Evolutionary conservation across 2,329 filamentous ascomycete species (phyloP), one percentile per base, ranked within the genome.

Genomic region (Neonectria punicea): DNA sequence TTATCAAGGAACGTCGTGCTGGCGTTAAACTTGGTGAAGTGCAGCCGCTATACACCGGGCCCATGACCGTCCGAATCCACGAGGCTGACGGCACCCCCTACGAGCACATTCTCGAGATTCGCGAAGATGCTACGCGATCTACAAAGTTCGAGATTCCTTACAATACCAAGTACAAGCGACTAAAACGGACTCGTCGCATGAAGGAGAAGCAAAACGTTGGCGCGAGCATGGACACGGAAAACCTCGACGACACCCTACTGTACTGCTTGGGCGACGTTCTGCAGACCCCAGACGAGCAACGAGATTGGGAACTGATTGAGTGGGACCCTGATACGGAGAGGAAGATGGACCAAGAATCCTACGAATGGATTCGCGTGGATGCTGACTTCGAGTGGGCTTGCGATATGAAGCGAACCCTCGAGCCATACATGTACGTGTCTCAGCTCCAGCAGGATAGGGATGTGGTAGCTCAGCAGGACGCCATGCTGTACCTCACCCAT

Each of bases 351-450:
- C 90, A 94, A 69, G 96, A 99, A 77, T 97, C 93, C 0, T 99
- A 98, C 75, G 96, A 99, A 78, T 99, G 97, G 96, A 97, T 99
- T 72, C 91, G 96, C 20, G 92, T 98, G 81, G 96, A 99, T 78
- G 94, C 95, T 16, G 97, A 99, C 79, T 98, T 98, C 71, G 96
- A 99, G 78, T 99, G 96, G 96, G 90, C 98, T 63, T 96, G 92
- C 79, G 91, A 91, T 70, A 92, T 97, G 79, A 90, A 91, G 66
- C 84, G 86, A 11, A 91, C 90, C 68, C 93, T 98, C 86, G 93
- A 93, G 50, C 89, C 93, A 5, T 98, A 98, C 84, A 99, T 99
- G 97, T 98, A 96, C 77, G 89, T 97, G 63, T 98, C 96, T 22
- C 96, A 99, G 78, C 84, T 99, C 67, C 96, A 99, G 78, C 96